Conservation (phyloP, 2,329 filamentous ascomycete genomes). For the Boeremia lycopersici region DNA sequence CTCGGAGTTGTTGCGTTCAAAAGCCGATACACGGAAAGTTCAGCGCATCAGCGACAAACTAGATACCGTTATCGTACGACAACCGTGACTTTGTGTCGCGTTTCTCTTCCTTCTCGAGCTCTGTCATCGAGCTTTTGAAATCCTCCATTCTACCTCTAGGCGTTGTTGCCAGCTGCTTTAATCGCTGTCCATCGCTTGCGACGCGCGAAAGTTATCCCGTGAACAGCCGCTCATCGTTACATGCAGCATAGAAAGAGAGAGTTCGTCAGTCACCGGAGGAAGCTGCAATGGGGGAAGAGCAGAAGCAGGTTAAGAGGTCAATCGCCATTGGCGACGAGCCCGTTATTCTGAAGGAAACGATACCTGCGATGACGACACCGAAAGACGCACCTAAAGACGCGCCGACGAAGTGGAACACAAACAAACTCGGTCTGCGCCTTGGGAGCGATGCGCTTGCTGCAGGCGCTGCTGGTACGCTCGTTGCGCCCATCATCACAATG, state of each 20-base stretch:
- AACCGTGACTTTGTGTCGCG: background rate
- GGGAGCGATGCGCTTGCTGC: constrained; percentile 73
- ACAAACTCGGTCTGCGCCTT: constrained; percentile 70
- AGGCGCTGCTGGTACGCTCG: constrained; percentile 71
- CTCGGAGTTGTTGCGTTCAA: constrained; percentile 7
- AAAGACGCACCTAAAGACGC: background rate
- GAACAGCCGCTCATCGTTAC: constrained; percentile 16
- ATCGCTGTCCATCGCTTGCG: background rate
- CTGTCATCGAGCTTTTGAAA: background rate
- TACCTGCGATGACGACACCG: background rate
- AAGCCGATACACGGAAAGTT: constrained; percentile 13
- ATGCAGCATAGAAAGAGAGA: constrained; percentile 39
- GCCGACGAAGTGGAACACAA: constrained; percentile 70
- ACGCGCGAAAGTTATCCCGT: background rate
- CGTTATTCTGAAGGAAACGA: background rate
- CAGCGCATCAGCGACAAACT: constrained; percentile 2
- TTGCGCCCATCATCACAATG: constrained; percentile 83
- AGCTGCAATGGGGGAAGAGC: constrained; percentile 40
- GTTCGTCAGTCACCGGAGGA: constrained; percentile 36
- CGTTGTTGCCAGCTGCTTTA: too few species aligned
- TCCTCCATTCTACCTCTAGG: background rate
- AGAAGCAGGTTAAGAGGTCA: background rate
- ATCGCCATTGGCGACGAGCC: constrained; percentile 9
- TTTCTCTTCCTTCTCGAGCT: background rate
- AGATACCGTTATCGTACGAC: constrained; percentile 3